Evolutionary conservation across 1,284 basidiomycete species (phyloP).

Genomic region (Xerocomus nothofagi): DNA sequence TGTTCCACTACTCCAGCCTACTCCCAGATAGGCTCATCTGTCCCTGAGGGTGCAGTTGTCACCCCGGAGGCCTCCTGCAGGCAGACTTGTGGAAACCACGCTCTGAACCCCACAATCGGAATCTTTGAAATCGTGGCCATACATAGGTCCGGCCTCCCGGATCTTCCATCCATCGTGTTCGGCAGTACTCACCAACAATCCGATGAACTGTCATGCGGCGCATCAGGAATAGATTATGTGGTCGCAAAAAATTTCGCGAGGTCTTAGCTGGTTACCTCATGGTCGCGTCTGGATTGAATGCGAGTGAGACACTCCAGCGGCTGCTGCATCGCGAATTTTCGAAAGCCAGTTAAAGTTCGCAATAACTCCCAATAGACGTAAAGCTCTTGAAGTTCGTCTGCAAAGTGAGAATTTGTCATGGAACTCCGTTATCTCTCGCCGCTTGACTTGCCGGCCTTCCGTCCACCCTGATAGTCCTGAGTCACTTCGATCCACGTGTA

Average conservation of each 20-base stretch:
- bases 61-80: slow-evolving; percentile 21
- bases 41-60: slow-evolving; percentile 16
- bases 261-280: slow-evolving; percentile 18
- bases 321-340: not conserved
- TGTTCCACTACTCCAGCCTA: not conserved
- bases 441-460: not conserved
- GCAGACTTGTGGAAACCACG: slow-evolving; percentile 26
- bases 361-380: slow-evolving; percentile 10
- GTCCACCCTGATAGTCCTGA: slow-evolving; percentile 1
- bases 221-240: not conserved
- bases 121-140: slow-evolving; percentile 8
- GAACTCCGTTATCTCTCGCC: slow-evolving; percentile 5
- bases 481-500: not conserved
- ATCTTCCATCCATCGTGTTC: slow-evolving; percentile 24
- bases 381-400: slow-evolving; percentile 4
- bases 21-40: slow-evolving; percentile 11
- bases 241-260: slow-evolving; percentile 1
- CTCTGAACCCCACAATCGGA: slow-evolving; percentile 6
- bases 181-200: slow-evolving; percentile 9
- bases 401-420: not conserved
- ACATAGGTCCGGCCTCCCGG: slow-evolving; percentile 21
- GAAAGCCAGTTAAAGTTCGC: slow-evolving; percentile 7
- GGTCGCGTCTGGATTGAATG: slow-evolving; percentile 2
- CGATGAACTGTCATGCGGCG: slow-evolving; percentile 3
- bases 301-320: not conserved